Evolutionary conservation across 805 yeast genomes (phyloP).

Genomic region (Metschnikowia henanensis): DNA sequence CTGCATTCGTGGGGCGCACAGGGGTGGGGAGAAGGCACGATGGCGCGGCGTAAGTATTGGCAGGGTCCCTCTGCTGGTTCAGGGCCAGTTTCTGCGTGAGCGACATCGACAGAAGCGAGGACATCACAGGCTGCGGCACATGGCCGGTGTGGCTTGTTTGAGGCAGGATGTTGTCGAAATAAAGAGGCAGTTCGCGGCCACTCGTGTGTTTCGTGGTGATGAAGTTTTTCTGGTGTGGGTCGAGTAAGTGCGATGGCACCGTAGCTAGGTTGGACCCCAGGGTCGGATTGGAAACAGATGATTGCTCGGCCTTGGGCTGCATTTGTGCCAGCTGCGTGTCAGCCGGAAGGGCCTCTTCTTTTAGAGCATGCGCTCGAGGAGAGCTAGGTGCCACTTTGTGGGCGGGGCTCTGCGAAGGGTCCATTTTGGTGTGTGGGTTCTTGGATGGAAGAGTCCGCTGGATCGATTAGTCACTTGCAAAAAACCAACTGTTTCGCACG

Average conservation of each 20-base stretch:
- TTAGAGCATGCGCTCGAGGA: not conserved
- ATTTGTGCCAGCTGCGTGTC: no score
- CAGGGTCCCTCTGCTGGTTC: conserved; percentile 7
- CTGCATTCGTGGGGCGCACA: conserved; percentile 7
- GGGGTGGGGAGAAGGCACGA: conserved; percentile 12
- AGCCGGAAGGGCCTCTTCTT: not conserved
- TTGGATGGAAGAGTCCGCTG: no score
- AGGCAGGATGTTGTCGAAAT: conserved; percentile 7
- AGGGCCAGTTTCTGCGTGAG: conserved; percentile 9
- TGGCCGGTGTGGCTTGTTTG: conserved; percentile 1
- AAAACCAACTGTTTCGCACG: no score
- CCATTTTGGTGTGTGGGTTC: no score
- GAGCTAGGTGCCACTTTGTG: not conserved
- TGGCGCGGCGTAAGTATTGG: conserved; percentile 1
- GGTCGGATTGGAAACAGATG: not conserved
- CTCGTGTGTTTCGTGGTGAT: conserved; percentile 1
- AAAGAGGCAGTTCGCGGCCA: conserved; percentile 6
- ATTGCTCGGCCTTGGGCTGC: not conserved
- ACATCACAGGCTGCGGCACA: conserved; percentile 1
- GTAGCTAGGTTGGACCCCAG: conserved; percentile 7
- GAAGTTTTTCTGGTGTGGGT: conserved; percentile 6
- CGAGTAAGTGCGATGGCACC: conserved; percentile 9
- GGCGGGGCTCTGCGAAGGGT: no score
- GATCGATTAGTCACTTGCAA: no score
- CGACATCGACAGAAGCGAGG: conserved; percentile 5